Evolutionary conservation across 192 early-diverging fungal genomes (phyloP).

Genomic region (Umbelopsis isabellina): DNA sequence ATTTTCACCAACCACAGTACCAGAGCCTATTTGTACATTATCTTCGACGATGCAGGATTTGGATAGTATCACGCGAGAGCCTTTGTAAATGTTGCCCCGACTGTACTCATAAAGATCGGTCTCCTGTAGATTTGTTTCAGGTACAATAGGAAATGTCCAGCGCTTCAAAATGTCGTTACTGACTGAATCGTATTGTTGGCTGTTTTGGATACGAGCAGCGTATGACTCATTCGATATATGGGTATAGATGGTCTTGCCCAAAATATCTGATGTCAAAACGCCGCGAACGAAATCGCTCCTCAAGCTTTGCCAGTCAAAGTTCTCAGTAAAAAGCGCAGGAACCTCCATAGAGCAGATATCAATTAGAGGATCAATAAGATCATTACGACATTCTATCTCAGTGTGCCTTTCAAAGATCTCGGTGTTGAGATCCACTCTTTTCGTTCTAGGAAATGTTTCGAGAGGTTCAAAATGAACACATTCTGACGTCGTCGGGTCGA

Average conservation of each 20-base stretch:
- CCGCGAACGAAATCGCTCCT: constrained; percentile 89
- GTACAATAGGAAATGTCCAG: constrained; percentile 94
- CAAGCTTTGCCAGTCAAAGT: constrained; percentile 96
- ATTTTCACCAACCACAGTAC: constrained; percentile 75
- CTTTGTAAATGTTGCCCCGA: constrained; percentile 88
- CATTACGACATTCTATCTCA: constrained; percentile 83
- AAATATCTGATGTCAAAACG: constrained; percentile 85
- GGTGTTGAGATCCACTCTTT: constrained; percentile 58
- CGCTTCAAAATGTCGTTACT: constrained; percentile 86
- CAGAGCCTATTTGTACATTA: constrained; percentile 82
- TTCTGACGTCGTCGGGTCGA: constrained; percentile 75
- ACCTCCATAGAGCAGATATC: constrained; percentile 94
- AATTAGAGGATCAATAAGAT: constrained; percentile 91
- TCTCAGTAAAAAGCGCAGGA: constrained; percentile 91
- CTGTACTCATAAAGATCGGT: constrained; percentile 72
- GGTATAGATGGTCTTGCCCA: constrained; percentile 85
- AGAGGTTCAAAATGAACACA: constrained; percentile 81
- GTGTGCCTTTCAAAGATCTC: constrained; percentile 65
- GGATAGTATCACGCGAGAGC: constrained; percentile 70
- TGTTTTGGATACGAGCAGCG: constrained; percentile 66
- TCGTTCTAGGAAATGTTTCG: constrained; percentile 59
- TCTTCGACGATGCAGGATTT: constrained; percentile 70
- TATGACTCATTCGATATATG: constrained; percentile 74
- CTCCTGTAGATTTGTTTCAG: constrained; percentile 80
- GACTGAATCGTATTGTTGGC: constrained; percentile 76